phyloP scores from a whole-genome alignment of 306 rosid genomes.

The Hippophae rhamnoides region DNA sequence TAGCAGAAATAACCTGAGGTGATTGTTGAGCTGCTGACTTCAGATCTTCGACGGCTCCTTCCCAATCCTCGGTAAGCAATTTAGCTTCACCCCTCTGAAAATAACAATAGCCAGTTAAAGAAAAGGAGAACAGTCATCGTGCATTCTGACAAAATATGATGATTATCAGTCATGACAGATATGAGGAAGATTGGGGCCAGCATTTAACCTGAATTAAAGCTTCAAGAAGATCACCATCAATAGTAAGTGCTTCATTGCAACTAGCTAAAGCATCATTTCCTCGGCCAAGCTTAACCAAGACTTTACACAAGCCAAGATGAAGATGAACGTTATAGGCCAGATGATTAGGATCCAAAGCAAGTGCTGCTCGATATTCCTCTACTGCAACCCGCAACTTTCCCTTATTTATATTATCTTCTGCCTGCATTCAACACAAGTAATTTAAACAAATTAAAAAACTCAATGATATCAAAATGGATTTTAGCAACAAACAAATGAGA shows the following conservation, averaged over 20 bases:
- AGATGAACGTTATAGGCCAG: slow-evolving; percentile 82
- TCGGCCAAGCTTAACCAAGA: slow-evolving; percentile 77
- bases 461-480: slow-evolving; percentile 10
- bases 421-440: slow-evolving; percentile 40
- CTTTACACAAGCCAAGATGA: slow-evolving; percentile 89
- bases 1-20: slow-evolving; percentile 56
- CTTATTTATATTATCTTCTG: slow-evolving; percentile 80
- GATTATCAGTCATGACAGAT: neutral
- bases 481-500: neutral
- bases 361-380: slow-evolving; percentile 74
- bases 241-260: slow-evolving; percentile 73
- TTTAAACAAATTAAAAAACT: slow-evolving; percentile 14
- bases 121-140: neutral
- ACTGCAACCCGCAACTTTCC: slow-evolving; percentile 87
- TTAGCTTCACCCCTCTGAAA: slow-evolving; percentile 95
- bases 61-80: slow-evolving; percentile 91
- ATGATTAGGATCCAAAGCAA: slow-evolving; percentile 79
- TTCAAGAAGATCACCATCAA: slow-evolving; percentile 64
- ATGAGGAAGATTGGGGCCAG: slow-evolving; percentile 6
- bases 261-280: slow-evolving; percentile 91
- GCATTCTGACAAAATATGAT: neutral
- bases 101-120: slow-evolving; percentile 14
- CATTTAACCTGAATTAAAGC: slow-evolving; percentile 84
- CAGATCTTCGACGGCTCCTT: slow-evolving; percentile 90
- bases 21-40: slow-evolving; percentile 87